Conservation (phyloP, 257 asterid genomes). For the Cruciata laevipes region DNA sequence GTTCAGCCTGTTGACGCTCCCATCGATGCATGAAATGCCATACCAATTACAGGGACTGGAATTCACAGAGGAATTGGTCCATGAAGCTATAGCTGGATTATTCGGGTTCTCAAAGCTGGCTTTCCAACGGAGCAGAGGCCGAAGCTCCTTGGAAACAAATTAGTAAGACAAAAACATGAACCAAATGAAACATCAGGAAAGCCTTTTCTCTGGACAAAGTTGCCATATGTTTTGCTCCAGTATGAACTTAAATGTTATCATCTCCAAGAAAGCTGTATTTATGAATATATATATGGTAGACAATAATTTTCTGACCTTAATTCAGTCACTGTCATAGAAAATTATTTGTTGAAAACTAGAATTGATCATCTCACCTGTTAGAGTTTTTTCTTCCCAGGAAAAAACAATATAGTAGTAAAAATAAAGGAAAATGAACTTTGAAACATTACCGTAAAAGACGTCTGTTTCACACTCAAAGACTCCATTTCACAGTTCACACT, state of each 20-base stretch:
- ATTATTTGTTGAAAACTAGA: neutral
- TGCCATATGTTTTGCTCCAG: conserved; percentile 9
- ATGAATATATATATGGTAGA: no score
- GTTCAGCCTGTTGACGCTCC: conserved; percentile 9
- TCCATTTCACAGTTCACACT: neutral
- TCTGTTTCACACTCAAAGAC: neutral
- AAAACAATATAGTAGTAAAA: no score
- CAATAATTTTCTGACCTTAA: neutral
- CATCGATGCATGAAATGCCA: conserved; percentile 19
- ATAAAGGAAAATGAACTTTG: neutral
- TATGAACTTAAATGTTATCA: no score
- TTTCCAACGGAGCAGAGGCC: conserved; percentile 17
- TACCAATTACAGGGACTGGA: conserved; percentile 21
- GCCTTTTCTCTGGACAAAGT: conserved; percentile 80
- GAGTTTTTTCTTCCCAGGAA: neutral
- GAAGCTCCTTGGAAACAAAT: conserved; percentile 2
- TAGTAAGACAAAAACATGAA: neutral
- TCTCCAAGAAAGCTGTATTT: no score
- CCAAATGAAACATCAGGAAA: neutral
- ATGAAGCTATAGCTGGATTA: conserved; percentile 17
- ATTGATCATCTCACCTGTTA: neutral
- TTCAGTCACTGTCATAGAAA: neutral
- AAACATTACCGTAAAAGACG: neutral
- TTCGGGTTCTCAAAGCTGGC: conserved; percentile 7
- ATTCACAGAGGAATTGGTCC: conserved; percentile 7